Conservation (phyloP, 257 asterid species). For the Gentiana dahurica region DNA sequence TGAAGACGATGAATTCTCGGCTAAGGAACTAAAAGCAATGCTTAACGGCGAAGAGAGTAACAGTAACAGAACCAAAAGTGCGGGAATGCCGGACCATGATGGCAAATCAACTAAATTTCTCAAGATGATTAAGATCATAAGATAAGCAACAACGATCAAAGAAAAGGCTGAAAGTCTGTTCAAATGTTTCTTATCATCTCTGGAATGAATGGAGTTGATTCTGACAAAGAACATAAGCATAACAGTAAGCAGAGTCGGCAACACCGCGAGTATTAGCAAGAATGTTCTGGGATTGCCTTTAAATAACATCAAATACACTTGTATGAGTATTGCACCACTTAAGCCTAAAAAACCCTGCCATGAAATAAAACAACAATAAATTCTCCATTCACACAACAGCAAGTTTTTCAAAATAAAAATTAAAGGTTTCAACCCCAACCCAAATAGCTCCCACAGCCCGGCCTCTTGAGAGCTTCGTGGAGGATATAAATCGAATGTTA, state of each 20-base stretch:
- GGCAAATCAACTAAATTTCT: constrained; percentile 35
- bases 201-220: constrained; percentile 25
- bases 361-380: constrained; percentile 1
- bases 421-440: no score
- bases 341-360: constrained; percentile 86
- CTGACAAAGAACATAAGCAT: constrained; percentile 63
- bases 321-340: constrained; percentile 87
- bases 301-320: constrained; percentile 59
- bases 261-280: constrained; percentile 60
- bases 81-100: constrained; percentile 27
- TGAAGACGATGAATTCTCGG: constrained; percentile 11
- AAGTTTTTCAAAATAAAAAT: no score
- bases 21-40: constrained; percentile 35
- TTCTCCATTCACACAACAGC: no score
- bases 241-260: constrained; percentile 52
- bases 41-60: constrained; percentile 55
- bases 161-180: constrained; percentile 55
- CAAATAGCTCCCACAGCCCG: no score
- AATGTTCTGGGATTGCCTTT: constrained; percentile 58
- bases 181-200: constrained; percentile 38
- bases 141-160: constrained; percentile 46
- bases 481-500: no score
- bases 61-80: constrained; percentile 41
- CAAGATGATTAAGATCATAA: constrained; percentile 51
- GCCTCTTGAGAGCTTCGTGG: no score